Evolutionary conservation across 202 grass and related monocot species (phyloP), one percentile per base, ranked within the genome.

Genomic region (Cymbopogon flexuosus): DNA sequence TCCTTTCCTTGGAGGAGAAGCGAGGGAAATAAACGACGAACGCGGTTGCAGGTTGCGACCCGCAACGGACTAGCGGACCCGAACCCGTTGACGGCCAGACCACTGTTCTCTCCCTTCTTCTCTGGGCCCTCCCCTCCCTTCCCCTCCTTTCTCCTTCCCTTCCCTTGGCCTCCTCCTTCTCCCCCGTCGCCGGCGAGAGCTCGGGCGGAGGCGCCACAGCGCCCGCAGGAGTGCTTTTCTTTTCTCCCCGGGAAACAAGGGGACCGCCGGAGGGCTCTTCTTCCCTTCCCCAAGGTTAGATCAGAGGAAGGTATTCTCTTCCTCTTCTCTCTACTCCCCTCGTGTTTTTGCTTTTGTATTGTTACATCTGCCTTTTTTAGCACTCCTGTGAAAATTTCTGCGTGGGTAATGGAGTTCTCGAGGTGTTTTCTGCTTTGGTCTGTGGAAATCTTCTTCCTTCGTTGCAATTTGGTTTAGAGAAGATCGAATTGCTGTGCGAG

Each of bases 101-200:
- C 27, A 1, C 27, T 27, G 27, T 27, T 27, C 33, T 52, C 16
- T 52, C 37, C 45, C 58, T 79, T 77, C 68, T 69, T 64, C 69
- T 66, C 71, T 66, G 54, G 82, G 31, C 54, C 41, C 75, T 74
- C 66, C 51, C 12, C 8, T 36, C 16, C 22, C 36, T 8, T 67
- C 36, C 7, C 35, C 3, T 41, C 19, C 10, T 58, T 65, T 79
- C 64, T 41, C 23, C 46, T 21, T 2, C 31, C 13, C 33, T 36
- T 8, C 29, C 31, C 12, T 6, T 10, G 1, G 6, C 40, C 2
- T 3, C 24, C 2, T 21, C 19, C 40, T 10, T 11, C 6, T 57
- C 33, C 77, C 56, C 41, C 65, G 70, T 76, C 87, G 62, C 82
- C 71, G 87, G 87, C 81, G 83, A 85, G 78, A 30, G 47, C 67